Conservation (phyloP, 1,139 yeast genomes). For the Blastobotrys capitulatus region DNA sequence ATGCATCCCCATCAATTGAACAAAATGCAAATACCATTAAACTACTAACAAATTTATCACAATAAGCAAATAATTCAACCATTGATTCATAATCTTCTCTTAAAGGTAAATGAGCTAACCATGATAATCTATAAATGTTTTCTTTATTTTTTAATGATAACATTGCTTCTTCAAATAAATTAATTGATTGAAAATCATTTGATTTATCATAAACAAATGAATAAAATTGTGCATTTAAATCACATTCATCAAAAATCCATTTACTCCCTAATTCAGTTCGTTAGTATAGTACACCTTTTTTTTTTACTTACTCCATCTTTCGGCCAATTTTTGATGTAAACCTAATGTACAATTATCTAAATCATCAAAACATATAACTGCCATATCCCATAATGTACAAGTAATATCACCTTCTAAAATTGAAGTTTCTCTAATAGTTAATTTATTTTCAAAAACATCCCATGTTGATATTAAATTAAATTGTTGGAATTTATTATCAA, state of each 20-base stretch:
- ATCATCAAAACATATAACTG: background rate
- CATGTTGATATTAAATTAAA: slow-evolving; percentile 3
- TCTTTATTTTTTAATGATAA: background rate
- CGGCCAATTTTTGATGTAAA: background rate
- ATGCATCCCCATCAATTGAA: background rate
- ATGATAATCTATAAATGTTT: background rate
- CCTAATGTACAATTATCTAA: background rate
- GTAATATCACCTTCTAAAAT: background rate
- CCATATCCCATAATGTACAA: background rate
- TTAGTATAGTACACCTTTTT: background rate
- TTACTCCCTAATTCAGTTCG: background rate
- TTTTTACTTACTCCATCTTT: slow-evolving; percentile 1
- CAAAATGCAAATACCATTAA: background rate
- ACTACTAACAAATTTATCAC: background rate
- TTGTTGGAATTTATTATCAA: background rate
- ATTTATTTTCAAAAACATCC: background rate
- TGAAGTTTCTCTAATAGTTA: background rate
- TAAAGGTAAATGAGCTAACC: background rate
- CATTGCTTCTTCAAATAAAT: background rate
- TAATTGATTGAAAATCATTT: background rate
- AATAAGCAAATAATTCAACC: background rate
- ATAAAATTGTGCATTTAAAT: background rate
- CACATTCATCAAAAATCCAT: background rate
- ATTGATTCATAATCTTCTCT: background rate
- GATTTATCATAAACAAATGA: background rate